These are phyloP conservation scores for Mycena rebaudengoi DNA, from an alignment of 768 basidiomycete genomes.

Conservation along the genomic window DNA sequence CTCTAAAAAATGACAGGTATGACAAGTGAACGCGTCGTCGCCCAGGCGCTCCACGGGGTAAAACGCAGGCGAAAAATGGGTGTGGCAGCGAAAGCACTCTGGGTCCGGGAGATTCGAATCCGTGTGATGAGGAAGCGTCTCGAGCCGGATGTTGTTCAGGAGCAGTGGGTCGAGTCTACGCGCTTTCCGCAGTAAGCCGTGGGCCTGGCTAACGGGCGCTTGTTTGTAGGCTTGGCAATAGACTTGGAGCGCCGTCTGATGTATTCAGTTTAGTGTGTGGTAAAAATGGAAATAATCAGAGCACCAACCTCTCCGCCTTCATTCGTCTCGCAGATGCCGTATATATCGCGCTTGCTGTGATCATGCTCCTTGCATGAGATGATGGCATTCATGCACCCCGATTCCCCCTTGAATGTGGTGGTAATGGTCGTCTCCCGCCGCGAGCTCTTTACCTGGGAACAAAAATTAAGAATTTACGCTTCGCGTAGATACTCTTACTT, in stretches of 20 bases:
- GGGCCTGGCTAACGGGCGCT: slow-evolving; percentile 73
- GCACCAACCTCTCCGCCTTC: slow-evolving; percentile 80
- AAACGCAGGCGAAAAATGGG: slow-evolving; percentile 81
- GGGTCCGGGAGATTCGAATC: slow-evolving; percentile 39
- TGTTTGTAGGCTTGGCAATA: slow-evolving; percentile 90
- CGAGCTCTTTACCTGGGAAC: slow-evolving; percentile 75
- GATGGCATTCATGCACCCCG: slow-evolving; percentile 81
- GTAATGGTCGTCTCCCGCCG: slow-evolving; percentile 71
- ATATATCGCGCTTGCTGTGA: slow-evolving; percentile 68
- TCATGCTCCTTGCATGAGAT: slow-evolving; percentile 85
- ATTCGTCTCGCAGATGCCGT: slow-evolving; percentile 87
- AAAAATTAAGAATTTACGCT: not conserved
- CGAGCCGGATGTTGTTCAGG: slow-evolving; percentile 48
- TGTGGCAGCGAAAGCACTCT: slow-evolving; percentile 68
- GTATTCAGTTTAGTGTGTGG: not conserved
- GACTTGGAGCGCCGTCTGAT: slow-evolving; percentile 88
- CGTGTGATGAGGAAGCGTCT: slow-evolving; percentile 35
- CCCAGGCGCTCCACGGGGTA: slow-evolving; percentile 48
- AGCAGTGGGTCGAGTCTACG: slow-evolving; percentile 81
- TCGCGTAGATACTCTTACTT: slow-evolving; percentile 34
- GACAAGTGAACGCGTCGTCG: slow-evolving; percentile 42
- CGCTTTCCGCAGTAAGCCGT: slow-evolving; percentile 90
- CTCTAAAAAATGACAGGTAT: slow-evolving; percentile 54
- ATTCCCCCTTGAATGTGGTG: slow-evolving; percentile 79
- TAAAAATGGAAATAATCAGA: not conserved